These are phyloP conservation scores for Phialophora expanda DNA, from an alignment of 2,329 filamentous ascomycete species.

Conservation along the genomic window DNA sequence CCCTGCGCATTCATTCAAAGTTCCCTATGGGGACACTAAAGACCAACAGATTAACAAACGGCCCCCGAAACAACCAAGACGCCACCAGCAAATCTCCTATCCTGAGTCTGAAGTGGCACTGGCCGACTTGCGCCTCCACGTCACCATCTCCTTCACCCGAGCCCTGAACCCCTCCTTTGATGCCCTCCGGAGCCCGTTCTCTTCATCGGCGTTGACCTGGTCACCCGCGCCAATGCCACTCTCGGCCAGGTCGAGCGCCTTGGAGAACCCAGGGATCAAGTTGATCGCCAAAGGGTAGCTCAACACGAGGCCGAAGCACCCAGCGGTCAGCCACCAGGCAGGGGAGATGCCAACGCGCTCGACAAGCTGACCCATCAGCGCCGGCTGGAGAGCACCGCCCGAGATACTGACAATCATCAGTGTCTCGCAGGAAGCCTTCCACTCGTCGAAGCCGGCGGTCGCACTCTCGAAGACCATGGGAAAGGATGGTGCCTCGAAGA, in stretches of 20 bases:
- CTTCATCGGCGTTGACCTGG: slow-evolving; percentile 11
- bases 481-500: slow-evolving; percentile 82
- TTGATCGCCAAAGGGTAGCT: slow-evolving; percentile 33
- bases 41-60: not conserved
- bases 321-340: slow-evolving; percentile 34
- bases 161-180: slow-evolving; percentile 14
- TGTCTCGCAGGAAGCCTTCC: slow-evolving; percentile 37
- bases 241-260: slow-evolving; percentile 31
- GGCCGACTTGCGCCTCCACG: slow-evolving; percentile 12
- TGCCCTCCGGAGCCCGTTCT: slow-evolving; percentile 1
- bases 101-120: not conserved
- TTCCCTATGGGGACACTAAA: not conserved
- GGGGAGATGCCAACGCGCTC: slow-evolving; percentile 34
- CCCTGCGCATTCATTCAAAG: not conserved
- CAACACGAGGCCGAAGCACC: slow-evolving; percentile 35
- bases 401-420: slow-evolving; percentile 37
- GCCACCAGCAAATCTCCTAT: not conserved
- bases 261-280: slow-evolving; percentile 34
- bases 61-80: not conserved
- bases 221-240: slow-evolving; percentile 13
- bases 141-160: not conserved
- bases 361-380: slow-evolving; percentile 34
- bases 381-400: slow-evolving; percentile 37
- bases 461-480: slow-evolving; percentile 71
- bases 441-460: slow-evolving; percentile 33